phyloP scores from a whole-genome alignment of 805 yeast species.

The Schizosaccharomyces osmophilus region DNA sequence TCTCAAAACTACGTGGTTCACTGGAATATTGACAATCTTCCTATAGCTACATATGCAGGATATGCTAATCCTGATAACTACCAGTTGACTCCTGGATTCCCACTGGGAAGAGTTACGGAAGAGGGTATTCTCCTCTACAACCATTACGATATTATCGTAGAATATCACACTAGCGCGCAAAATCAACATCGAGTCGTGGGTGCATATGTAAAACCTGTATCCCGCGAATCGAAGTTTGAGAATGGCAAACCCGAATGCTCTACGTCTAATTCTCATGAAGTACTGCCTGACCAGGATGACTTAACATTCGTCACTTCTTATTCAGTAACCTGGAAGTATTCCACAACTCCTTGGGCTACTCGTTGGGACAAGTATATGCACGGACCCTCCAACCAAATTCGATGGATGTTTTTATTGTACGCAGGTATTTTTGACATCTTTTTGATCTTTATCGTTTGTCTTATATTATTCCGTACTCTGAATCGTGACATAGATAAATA shows the following conservation, averaged over 20 bases:
- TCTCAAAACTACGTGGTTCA: slow-evolving; percentile 66
- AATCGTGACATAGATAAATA: slow-evolving; percentile 68
- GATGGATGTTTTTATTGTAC: slow-evolving; percentile 82
- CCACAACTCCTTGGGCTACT: slow-evolving; percentile 79
- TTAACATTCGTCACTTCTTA: slow-evolving; percentile 58
- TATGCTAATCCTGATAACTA: slow-evolving; percentile 35
- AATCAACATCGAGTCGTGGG: slow-evolving; percentile 74
- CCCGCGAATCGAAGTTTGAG: slow-evolving; percentile 17
- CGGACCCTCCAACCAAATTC: slow-evolving; percentile 75
- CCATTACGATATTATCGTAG: slow-evolving; percentile 56
- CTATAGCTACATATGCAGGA: slow-evolving; percentile 39
- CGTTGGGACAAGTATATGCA: slow-evolving; percentile 95
- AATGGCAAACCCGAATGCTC: slow-evolving; percentile 5
- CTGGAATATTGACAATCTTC: slow-evolving; percentile 88
- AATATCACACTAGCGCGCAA: slow-evolving; percentile 53
- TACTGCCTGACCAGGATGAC: slow-evolving; percentile 24
- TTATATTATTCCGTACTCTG: slow-evolving; percentile 53
- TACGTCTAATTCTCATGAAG: neutral
- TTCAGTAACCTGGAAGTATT: slow-evolving; percentile 46
- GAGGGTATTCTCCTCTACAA: slow-evolving; percentile 33
- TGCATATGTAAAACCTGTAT: slow-evolving; percentile 47
- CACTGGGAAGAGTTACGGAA: slow-evolving; percentile 45
- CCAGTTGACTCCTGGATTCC: slow-evolving; percentile 63
- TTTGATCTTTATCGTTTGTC: slow-evolving; percentile 53
- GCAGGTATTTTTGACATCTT: slow-evolving; percentile 60